Conservation (phyloP, 441 rosid species). For the Eruca vesicaria region DNA sequence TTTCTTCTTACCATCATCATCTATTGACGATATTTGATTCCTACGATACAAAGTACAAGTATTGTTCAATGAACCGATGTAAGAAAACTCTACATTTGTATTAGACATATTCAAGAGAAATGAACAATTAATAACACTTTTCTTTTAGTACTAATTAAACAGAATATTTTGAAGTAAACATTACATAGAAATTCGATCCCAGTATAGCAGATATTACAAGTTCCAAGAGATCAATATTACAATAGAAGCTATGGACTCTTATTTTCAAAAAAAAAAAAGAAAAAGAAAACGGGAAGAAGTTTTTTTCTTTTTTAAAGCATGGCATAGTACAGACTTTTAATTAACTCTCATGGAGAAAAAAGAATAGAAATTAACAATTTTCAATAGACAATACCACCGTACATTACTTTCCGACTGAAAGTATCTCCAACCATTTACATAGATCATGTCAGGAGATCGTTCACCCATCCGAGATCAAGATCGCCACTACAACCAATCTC, state of each 20-base stretch:
- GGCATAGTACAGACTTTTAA: conserved; percentile 29
- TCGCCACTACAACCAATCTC: conserved; percentile 33
- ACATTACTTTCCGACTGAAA: not conserved
- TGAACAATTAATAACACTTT: not conserved
- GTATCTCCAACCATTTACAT: not conserved
- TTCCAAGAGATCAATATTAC: conserved; percentile 23
- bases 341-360: not conserved
- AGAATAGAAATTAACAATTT: conserved; percentile 2
- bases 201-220: conserved; percentile 21
- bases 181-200: conserved; percentile 21
- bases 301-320: not conserved
- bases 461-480: conserved; percentile 85
- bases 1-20: not conserved
- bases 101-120: not conserved
- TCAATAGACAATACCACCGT: not conserved
- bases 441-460: conserved; percentile 64
- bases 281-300: too few species aligned
- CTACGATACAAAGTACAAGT: not conserved
- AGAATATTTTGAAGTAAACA: conserved; percentile 33
- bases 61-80: not conserved
- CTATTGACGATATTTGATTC: not conserved
- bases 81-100: not conserved
- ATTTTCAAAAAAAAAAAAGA: not conserved
- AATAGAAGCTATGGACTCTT: not conserved
- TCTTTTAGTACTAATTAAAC: not conserved